Conservation (phyloP, 2,329 filamentous ascomycete genomes). For the Bipolaris gigantea region DNA sequence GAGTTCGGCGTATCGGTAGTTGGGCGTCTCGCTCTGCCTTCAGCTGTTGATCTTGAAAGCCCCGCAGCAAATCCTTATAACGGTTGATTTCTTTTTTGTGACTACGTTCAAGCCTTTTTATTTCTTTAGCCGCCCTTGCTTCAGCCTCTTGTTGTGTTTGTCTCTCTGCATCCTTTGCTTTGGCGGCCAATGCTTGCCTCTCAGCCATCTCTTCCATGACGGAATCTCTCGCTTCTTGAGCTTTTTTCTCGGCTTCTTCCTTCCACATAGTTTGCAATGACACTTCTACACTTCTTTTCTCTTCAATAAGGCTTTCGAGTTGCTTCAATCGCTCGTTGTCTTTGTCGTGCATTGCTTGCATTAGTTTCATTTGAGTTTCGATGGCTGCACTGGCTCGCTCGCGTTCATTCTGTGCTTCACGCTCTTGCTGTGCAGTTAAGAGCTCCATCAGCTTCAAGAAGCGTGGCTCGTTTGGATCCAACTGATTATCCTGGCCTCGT, state of each 20-base stretch:
- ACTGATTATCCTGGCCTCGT: neutral
- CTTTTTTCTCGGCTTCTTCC: neutral
- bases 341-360: neutral
- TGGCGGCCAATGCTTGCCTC: neutral
- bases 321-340: neutral
- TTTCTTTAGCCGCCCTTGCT: neutral
- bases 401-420: neutral
- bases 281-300: neutral
- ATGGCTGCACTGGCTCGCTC: conserved; percentile 3
- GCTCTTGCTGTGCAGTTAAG: conserved; percentile 12
- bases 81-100: neutral
- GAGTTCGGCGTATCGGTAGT: conserved; percentile 13
- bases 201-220: neutral
- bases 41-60: neutral
- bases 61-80: conserved; percentile 1
- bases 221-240: neutral
- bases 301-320: neutral
- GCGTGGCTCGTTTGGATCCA: neutral
- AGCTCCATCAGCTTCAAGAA: conserved; percentile 13
- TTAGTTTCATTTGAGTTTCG: conserved; percentile 4
- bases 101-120: neutral
- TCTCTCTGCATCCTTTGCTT: neutral
- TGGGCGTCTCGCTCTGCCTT: neutral
- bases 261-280: neutral
- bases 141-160: neutral